Evolutionary conservation across 805 yeast genomes (phyloP).

Genomic region (Nakazawaea populi): DNA sequence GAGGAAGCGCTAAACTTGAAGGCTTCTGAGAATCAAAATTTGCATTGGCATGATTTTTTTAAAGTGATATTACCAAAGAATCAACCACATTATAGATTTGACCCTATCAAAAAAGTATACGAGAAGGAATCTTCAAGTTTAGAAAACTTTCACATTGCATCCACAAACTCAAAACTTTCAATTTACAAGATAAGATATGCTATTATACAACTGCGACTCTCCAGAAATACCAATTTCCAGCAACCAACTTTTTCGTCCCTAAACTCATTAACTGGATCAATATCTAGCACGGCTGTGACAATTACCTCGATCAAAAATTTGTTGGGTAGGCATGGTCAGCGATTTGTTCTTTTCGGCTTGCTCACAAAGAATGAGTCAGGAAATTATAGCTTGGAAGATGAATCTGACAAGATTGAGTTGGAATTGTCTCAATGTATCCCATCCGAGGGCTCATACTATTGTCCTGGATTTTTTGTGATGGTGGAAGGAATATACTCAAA

Average conservation of each 20-base stretch:
- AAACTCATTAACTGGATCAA: slow-evolving; percentile 32
- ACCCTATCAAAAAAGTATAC: slow-evolving; percentile 57
- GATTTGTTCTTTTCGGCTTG: slow-evolving; percentile 75
- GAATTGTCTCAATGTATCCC: slow-evolving; percentile 59
- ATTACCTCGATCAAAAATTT: slow-evolving; percentile 78
- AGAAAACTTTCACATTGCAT: slow-evolving; percentile 15
- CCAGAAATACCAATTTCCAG: slow-evolving; percentile 74
- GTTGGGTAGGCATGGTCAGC: slow-evolving; percentile 75
- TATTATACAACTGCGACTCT: slow-evolving; percentile 61
- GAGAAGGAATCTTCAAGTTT: slow-evolving; percentile 8
- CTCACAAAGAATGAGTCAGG: slow-evolving; percentile 60
- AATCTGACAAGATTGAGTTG: slow-evolving; percentile 66
- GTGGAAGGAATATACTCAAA: slow-evolving; percentile 83
- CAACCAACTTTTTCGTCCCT: slow-evolving; percentile 36
- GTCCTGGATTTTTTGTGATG: slow-evolving; percentile 70
- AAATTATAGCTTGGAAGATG: slow-evolving; percentile 74
- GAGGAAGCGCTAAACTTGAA: neutral
- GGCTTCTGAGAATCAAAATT: slow-evolving; percentile 3
- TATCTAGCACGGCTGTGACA: slow-evolving; percentile 18
- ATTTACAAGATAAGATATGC: slow-evolving; percentile 52
- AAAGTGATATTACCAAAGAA: slow-evolving; percentile 55
- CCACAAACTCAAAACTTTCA: slow-evolving; percentile 26
- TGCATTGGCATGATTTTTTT: slow-evolving; percentile 73
- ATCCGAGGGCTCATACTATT: slow-evolving; percentile 58
- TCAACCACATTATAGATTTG: slow-evolving; percentile 63